Evolutionary conservation across 1,139 yeast species (phyloP), one percentile per base, ranked within the genome.

Genomic region (Dujonia santamariae): DNA sequence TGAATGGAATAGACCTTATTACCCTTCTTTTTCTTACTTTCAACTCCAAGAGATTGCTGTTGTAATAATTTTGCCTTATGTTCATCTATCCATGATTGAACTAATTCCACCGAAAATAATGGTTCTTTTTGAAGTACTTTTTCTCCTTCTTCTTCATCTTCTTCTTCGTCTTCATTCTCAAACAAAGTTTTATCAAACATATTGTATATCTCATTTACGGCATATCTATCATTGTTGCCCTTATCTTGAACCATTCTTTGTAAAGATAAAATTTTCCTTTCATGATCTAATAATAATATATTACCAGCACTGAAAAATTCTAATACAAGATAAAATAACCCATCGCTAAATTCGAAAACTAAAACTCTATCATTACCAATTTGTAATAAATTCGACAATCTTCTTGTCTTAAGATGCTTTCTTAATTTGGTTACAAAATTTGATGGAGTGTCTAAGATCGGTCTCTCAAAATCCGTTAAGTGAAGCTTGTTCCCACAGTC

Each of bases 241-340:
- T 80, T 78, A 38, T 85, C 95, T 29, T 76, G 75, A 2, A 87
- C 96, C 24, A 82, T 66, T 57, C 97, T 75, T 54, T 84, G 90
- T 23, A 90, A 62, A 0, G 94, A 70, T 48, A 88, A 49, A 32
- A 88, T 88, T 50, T 75, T 80, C 44, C 67, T 60, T 20, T 81
- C 72, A 24, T 78, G 73, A 53, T 90, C 95, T 43, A 90, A 66
- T 17, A 92, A 65, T 20, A 92, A 64, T 39, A 92, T 77, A 51
- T 92, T 92, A 24, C 98, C 98, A 2, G 96, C 96, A 52, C 96
- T 86, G 63, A 88, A 90, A 48, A 92, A 90, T 53, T 92, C 98
- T 40, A 92, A 61, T 0, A 86, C 96, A 45, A 90, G 64, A 50
- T 85, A 83, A 56, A 63, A 85, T 37, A 78, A 54, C 6, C 95